Percentiles rank a stretch among this genome's conserved stretches.
Evolutionary conservation across 2,329 filamentous ascomycete species (phyloP).

Genomic region (Ceratocystis cacaofunesta): DNA sequence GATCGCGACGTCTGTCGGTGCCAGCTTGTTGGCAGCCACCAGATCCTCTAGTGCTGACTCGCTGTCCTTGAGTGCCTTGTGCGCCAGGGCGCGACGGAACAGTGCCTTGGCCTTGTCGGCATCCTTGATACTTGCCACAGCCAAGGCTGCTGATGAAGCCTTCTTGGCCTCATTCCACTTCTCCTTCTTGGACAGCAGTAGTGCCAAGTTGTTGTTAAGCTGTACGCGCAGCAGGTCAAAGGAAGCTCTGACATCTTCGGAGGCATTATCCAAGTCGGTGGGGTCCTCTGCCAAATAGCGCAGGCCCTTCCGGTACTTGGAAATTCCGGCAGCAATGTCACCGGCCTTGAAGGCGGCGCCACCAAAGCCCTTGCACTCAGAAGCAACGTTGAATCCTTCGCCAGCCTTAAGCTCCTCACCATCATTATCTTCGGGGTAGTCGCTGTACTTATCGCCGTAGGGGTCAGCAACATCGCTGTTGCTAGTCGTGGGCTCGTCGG

Average conservation of each 20-base stretch:
- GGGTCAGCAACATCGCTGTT: conserved; percentile 58
- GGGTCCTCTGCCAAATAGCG: conserved; percentile 81
- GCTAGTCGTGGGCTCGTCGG: conserved; percentile 50
- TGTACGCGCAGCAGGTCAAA: conserved; percentile 66
- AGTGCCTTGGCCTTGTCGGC: conserved; percentile 78
- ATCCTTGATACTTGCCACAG: conserved; percentile 48
- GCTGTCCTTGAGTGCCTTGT: conserved; percentile 65
- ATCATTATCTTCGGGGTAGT: conserved; percentile 76
- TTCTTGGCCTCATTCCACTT: conserved; percentile 55
- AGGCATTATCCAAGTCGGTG: conserved; percentile 51
- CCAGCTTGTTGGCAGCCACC: conserved; percentile 57
- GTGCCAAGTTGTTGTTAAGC: conserved; percentile 75
- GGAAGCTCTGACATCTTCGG: conserved; percentile 48
- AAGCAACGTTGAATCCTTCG: conserved; percentile 60
- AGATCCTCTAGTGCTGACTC: conserved; percentile 65
- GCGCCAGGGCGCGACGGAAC: conserved; percentile 68
- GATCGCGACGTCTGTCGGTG: conserved; percentile 61
- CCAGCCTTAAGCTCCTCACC: conserved; percentile 36
- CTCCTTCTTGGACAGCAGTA: conserved; percentile 69
- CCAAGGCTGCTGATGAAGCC: conserved; percentile 59
- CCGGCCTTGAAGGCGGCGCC: conserved; percentile 82
- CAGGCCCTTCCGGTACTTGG: conserved; percentile 89
- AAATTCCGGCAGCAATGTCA: conserved; percentile 54
- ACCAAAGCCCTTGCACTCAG: conserved; percentile 77
- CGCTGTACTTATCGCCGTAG: conserved; percentile 84